Evolutionary conservation across 352 stramenopile genomes (phyloP).

Genomic region (Phytopythium aichiense): DNA sequence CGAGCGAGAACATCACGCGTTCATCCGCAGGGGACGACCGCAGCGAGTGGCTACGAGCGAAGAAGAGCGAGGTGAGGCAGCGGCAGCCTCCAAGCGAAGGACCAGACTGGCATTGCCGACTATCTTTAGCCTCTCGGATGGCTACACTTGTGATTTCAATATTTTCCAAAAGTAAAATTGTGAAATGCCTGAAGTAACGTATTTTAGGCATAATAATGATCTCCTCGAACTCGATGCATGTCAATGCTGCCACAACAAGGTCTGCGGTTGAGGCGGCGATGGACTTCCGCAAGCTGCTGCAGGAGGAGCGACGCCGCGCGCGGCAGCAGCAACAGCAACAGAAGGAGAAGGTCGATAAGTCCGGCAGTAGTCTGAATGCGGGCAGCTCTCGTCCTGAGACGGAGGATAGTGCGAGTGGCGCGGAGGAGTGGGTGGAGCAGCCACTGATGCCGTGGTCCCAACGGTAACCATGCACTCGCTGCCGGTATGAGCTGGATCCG

Average conservation of each 20-base stretch:
- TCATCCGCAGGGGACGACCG: neutral
- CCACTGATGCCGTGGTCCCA: conserved; percentile 23
- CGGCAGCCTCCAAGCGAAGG: neutral
- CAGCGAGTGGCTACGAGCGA: neutral
- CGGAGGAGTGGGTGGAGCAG: neutral
- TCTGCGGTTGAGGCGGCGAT: conserved; percentile 14
- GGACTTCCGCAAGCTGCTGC: conserved; percentile 50
- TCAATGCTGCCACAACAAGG: neutral
- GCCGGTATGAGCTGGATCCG: neutral
- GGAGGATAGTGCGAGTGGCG: neutral
- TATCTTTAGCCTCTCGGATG: conserved; percentile 6
- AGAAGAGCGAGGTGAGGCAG: neutral
- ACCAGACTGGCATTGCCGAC: neutral
- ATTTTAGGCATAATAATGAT: neutral
- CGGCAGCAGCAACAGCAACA: conserved; percentile 9
- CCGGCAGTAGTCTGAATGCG: neutral
- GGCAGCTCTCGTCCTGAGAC: neutral
- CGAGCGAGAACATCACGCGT: conserved; percentile 49
- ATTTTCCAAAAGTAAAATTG: neutral
- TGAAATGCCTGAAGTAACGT: neutral
- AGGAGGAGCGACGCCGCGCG: conserved; percentile 42
- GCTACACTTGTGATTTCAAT: neutral
- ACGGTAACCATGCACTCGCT: conserved; percentile 13
- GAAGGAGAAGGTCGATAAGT: neutral
- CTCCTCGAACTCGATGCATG: neutral